Evolutionary conservation across 108 stramenopile genomes (phyloP).

Genomic region (Nitzschia sp.): DNA sequence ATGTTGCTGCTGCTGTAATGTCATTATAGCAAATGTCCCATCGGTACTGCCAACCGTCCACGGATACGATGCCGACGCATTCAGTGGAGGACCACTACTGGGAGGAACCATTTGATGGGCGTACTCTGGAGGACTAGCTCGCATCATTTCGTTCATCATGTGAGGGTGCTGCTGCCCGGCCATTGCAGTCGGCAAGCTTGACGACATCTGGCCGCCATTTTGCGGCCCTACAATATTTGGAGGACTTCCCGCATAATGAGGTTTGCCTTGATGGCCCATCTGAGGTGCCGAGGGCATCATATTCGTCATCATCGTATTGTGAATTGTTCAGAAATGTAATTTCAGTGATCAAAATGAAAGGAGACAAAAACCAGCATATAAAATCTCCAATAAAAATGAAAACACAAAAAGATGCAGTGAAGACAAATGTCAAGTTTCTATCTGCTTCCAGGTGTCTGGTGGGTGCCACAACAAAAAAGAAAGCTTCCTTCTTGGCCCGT

Average conservation of each 20-base stretch:
- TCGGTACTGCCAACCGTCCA: slow-evolving; percentile 60
- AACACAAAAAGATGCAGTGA: too few relatives aligned
- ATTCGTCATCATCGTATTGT: too few relatives aligned
- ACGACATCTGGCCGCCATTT: slow-evolving; percentile 1
- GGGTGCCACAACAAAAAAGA: too few relatives aligned
- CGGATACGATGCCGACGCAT: slow-evolving; percentile 32
- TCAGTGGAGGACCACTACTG: neutral
- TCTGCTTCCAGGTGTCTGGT: too few relatives aligned
- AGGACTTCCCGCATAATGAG: slow-evolving; percentile 8
- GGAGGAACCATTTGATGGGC: neutral
- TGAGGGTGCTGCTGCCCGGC: neutral
- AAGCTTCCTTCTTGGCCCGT: too few relatives aligned
- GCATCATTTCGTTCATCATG: slow-evolving; percentile 2
- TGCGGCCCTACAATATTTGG: slow-evolving; percentile 6
- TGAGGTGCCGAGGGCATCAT: too few relatives aligned
- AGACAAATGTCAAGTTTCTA: too few relatives aligned
- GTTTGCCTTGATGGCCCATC: too few relatives aligned
- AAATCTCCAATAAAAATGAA: too few relatives aligned
- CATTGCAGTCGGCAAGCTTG: slow-evolving; percentile 8
- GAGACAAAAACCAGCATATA: too few relatives aligned
- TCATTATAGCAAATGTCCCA: slow-evolving; percentile 41
- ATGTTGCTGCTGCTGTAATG: slow-evolving; percentile 31
- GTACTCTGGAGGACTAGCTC: slow-evolving; percentile 14
- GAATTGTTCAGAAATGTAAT: too few relatives aligned
- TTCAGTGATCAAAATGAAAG: too few relatives aligned